A percentile compares a stretch with the other conserved stretches of the same genome.
Conservation (phyloP, 768 basidiomycete genomes). For the Leccinum rimulosum region DNA sequence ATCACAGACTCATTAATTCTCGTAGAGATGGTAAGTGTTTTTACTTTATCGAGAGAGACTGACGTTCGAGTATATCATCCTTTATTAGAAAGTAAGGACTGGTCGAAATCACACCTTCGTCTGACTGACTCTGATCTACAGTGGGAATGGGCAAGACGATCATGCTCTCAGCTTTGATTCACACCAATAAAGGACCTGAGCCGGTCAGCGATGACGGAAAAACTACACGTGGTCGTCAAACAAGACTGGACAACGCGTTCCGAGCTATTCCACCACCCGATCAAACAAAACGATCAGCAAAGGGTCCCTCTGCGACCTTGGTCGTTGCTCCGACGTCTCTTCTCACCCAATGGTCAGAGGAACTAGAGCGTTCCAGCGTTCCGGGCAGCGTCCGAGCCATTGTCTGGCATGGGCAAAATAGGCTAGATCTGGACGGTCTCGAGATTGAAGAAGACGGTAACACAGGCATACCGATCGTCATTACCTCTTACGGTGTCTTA, state of each 20-base stretch:
- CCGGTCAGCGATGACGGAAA: constrained; percentile 29
- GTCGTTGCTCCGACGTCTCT: constrained; percentile 93
- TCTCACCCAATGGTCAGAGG: constrained; percentile 90
- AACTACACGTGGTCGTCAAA: constrained; percentile 48
- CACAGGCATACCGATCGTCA: constrained; percentile 67
- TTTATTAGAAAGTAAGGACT: constrained; percentile 47
- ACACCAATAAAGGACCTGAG: constrained; percentile 61
- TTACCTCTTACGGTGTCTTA: constrained; percentile 90
- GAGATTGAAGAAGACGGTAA: constrained; percentile 52
- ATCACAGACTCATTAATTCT: constrained; percentile 8
- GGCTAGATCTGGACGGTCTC: constrained; percentile 65
- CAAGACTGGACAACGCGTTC: constrained; percentile 65
- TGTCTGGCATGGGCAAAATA: constrained; percentile 88
- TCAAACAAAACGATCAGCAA: constrained; percentile 26
- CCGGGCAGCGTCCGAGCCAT: constrained; percentile 61
- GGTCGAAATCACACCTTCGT: not conserved
- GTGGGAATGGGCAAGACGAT: constrained; percentile 98
- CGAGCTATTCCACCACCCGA: constrained; percentile 39
- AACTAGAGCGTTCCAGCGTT: constrained; percentile 81
- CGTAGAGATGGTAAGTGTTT: constrained; percentile 35
- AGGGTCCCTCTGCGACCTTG: constrained; percentile 63
- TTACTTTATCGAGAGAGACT: not conserved
- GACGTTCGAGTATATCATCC: constrained; percentile 5
- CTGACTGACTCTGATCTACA: constrained; percentile 28
- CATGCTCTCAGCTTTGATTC: constrained; percentile 88